Base-by-base conservation (phyloP, 2,329 filamentous ascomycete species). In the Aspergillus carbonarius region DNA sequence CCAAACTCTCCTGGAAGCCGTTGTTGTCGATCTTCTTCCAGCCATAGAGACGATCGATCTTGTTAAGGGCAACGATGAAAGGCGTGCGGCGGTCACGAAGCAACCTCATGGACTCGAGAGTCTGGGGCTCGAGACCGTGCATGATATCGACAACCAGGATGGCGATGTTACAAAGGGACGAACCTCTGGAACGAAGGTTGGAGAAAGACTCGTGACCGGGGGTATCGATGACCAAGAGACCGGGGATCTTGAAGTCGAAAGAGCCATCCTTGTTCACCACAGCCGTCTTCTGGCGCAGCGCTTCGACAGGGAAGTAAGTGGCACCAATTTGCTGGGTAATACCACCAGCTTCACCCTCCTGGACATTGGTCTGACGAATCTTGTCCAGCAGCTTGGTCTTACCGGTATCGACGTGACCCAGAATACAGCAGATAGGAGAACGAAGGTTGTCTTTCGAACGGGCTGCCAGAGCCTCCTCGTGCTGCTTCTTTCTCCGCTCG, bases 201-300 rank as follows among this genome's bases (percentile, higher is more conserved):
- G 93, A 96, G 86, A 99, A 99, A 71, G 95, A 99, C 86, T 99
- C 95, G 92, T 99, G 95, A 81, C 95, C 95, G 71, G 95, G 96
- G 0, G 95, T 99, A 79, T 99, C 95, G 72, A 99, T 99, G 71
- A 99, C 88, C 66, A 99, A 81, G 56, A 99, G 86, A 84, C 95
- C 95, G 46, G 95, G 96, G 20, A 99, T 91, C 81, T 97, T 99
- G 85, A 97, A 96, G 62, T 97, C 91, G 75, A 99, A 97, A 57
- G 84, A 84, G 70, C 88, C 88, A 72, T 99, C 92, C 71, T 86
- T 84, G 82, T 99, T 99, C 73, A 99, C 90, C 15, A 98, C 93
- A 18, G 87, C 85, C 15, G 92, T 96, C 85, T 99, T 99, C 75
- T 93, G 89, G 78, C 86, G 85, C 72, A 99, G 88, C 60, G 95